phyloP scores from a whole-genome alignment of 106 monocot genomes.

The Dendrobium catenatum region DNA sequence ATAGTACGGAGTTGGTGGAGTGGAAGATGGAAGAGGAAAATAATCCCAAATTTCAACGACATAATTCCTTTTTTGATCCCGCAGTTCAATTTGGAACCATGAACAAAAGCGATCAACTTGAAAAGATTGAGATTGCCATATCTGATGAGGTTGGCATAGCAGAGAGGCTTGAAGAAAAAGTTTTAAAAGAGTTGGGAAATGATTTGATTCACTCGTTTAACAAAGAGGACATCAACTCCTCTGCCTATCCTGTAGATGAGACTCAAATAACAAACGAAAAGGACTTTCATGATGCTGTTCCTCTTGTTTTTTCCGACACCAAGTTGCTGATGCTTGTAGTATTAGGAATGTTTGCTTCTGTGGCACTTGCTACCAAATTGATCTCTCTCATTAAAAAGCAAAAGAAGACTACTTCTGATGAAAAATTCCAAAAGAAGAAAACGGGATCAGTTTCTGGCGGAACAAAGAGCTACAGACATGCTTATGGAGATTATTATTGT shows the following conservation, averaged over 20 bases:
- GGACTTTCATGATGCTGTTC: neutral
- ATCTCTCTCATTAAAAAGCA: slow-evolving; percentile 16
- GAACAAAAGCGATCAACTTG: neutral
- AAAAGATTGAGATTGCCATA: neutral
- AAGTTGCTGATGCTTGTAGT: neutral
- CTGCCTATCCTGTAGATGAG: neutral
- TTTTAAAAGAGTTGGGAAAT: neutral
- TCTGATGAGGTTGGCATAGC: neutral
- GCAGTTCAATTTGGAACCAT: too few species aligned
- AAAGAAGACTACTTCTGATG: neutral
- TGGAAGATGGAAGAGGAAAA: neutral
- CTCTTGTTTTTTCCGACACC: too few species aligned
- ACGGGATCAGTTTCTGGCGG: neutral
- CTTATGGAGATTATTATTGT: slow-evolving; percentile 1
- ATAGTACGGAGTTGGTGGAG: neutral
- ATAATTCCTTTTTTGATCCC: neutral
- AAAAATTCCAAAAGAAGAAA: neutral
- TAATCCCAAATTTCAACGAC: neutral
- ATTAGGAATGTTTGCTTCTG: slow-evolving; percentile 12
- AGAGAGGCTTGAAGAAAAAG: slow-evolving; percentile 2
- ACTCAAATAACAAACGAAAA: neutral
- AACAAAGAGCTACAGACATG: slow-evolving; percentile 12
- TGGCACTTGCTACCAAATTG: slow-evolving; percentile 11
- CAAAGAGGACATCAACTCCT: neutral
- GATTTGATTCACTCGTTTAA: too few species aligned